Conservation (phyloP, 176 grass and related monocot genomes). For the Microstegium vimineum region DNA sequence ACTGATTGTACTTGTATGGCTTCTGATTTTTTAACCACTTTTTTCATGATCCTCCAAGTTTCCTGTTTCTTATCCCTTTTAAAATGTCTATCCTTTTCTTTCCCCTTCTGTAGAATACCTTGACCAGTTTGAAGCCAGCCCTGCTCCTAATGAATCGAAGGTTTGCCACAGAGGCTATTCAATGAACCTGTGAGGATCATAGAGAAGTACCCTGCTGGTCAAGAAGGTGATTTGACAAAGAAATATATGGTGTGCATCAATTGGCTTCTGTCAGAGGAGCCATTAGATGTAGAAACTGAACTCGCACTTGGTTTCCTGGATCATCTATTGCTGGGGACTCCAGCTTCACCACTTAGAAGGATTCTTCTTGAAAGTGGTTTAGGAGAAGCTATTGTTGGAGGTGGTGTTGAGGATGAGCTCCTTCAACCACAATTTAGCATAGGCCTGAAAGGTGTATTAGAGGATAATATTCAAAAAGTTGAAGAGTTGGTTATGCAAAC, state of each 20-base stretch:
- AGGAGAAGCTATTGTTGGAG: slow-evolving; percentile 88
- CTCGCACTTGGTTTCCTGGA: slow-evolving; percentile 85
- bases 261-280: slow-evolving; percentile 85
- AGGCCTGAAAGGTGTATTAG: slow-evolving; percentile 86
- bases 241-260: slow-evolving; percentile 97
- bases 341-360: slow-evolving; percentile 86
- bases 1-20: not conserved
- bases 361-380: slow-evolving; percentile 88
- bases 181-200: slow-evolving; percentile 63
- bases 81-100: not conserved
- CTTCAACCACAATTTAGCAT: slow-evolving; percentile 96
- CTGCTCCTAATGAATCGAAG: slow-evolving; percentile 75
- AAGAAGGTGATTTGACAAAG: slow-evolving; percentile 83
- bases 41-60: slow-evolving; percentile 23
- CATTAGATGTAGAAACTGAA: slow-evolving; percentile 81
- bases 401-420: slow-evolving; percentile 96
- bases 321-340: slow-evolving; percentile 93
- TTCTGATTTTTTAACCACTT: slow-evolving; percentile 12
- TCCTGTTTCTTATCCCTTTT: not conserved
- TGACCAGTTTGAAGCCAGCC: slow-evolving; percentile 81
- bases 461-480: slow-evolving; percentile 72
- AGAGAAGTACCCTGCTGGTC: slow-evolving; percentile 85
- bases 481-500: slow-evolving; percentile 85
- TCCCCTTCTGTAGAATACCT: slow-evolving; percentile 65
- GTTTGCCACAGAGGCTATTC: slow-evolving; percentile 79